These are phyloP conservation scores for Lentinula lateritia DNA, from an alignment of 768 basidiomycete genomes.

Conservation along the genomic window DNA sequence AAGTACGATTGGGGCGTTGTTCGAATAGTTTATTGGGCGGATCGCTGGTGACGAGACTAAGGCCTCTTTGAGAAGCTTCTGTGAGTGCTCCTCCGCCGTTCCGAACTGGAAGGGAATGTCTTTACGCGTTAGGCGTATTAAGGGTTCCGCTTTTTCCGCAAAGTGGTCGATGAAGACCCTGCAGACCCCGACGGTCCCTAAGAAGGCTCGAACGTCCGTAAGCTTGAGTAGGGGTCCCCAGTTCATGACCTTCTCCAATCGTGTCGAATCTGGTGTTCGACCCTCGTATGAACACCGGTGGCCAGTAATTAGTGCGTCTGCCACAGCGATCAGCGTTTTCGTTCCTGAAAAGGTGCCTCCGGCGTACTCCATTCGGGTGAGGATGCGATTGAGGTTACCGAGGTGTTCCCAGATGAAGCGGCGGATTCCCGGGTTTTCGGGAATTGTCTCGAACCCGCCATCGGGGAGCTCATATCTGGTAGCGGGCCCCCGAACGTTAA, in stretches of 20 bases:
- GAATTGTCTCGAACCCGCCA: not conserved
- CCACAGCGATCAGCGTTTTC: not conserved
- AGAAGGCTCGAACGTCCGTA: not conserved
- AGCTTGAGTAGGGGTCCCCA: not conserved
- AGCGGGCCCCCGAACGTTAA: not conserved
- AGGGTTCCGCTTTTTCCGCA: not conserved
- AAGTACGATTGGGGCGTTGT: conserved; percentile 16
- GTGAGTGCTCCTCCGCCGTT: not conserved
- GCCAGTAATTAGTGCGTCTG: not conserved
- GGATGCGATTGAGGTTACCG: too few species aligned
- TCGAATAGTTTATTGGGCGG: conserved; percentile 23
- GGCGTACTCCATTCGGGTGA: too few species aligned
- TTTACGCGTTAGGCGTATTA: not conserved
- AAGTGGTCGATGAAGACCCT: not conserved
- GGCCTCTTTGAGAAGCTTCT: conserved; percentile 16
- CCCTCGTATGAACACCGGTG: not conserved
- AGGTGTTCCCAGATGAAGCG: too few species aligned
- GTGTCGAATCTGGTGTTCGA: not conserved
- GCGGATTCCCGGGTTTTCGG: too few species aligned
- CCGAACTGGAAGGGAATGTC: not conserved
- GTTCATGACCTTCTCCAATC: not conserved
- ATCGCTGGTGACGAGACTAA: not conserved
- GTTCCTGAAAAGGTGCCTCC: too few species aligned
- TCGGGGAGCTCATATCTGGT: not conserved
- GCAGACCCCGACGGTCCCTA: not conserved